phyloP scores from a whole-genome alignment of 2,329 filamentous ascomycete genomes.

The Torrubiella hemipterigena region DNA sequence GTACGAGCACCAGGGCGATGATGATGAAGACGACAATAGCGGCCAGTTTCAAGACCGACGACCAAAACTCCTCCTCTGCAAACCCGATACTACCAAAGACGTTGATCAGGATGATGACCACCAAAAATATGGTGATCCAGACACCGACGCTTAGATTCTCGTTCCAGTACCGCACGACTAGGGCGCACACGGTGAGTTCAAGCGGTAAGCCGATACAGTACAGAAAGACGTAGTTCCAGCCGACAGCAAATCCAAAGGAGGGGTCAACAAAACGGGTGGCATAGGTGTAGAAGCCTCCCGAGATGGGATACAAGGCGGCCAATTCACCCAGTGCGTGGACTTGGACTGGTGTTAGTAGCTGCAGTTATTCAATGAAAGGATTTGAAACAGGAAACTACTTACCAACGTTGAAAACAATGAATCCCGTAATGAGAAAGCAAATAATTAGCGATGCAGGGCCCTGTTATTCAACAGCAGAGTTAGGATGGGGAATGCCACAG shows the following conservation, averaged over 20 bases:
- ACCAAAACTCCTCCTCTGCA: constrained; percentile 48
- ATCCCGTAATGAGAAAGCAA: constrained; percentile 42
- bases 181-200: constrained; percentile 35
- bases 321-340: constrained; percentile 50
- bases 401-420: constrained; percentile 48
- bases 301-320: constrained; percentile 42
- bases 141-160: constrained; percentile 30
- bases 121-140: constrained; percentile 45
- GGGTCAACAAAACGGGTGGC: constrained; percentile 45
- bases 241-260: constrained; percentile 40
- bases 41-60: constrained; percentile 42
- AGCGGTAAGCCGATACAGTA: constrained; percentile 34
- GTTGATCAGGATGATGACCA: constrained; percentile 38
- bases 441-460: constrained; percentile 31
- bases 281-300: constrained; percentile 47
- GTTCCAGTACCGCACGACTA: constrained; percentile 37
- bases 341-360: background rate
- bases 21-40: constrained; percentile 54
- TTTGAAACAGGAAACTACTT: constrained; percentile 8
- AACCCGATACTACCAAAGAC: constrained; percentile 44
- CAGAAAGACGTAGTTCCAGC: constrained; percentile 35
- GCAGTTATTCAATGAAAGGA: too few relatives aligned
- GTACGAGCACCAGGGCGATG: constrained; percentile 44
- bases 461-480: constrained; percentile 15
- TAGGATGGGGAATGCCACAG: constrained; percentile 4